These are phyloP conservation scores for Didymella pinodella DNA, from an alignment of 2,329 filamentous ascomycete species.

Conservation along the genomic window DNA sequence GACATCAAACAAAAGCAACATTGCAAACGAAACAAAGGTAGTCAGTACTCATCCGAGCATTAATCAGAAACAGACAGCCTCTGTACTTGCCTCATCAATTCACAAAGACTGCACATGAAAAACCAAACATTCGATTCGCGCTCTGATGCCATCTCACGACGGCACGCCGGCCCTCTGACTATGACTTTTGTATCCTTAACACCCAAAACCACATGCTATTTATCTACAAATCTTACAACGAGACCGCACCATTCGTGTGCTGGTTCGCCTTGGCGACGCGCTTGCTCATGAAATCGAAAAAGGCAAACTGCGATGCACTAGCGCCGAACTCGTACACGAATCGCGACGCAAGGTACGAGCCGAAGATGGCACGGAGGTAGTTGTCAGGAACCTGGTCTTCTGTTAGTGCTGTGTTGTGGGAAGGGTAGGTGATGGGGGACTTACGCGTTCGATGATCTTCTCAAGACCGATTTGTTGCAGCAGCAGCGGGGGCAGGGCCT, in stretches of 20 bases:
- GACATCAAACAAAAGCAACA: too few species aligned
- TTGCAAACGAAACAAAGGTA: too few species aligned
- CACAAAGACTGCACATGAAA: background rate
- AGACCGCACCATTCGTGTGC: slow-evolving; percentile 6
- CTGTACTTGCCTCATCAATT: background rate
- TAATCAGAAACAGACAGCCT: background rate
- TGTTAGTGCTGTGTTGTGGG: too few species aligned
- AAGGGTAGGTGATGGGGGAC: slow-evolving; percentile 37
- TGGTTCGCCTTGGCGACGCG: slow-evolving; percentile 51
- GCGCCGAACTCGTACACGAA: slow-evolving; percentile 97
- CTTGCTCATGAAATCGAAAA: slow-evolving; percentile 83
- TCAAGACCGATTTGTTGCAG: slow-evolving; percentile 91
- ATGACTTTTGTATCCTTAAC: slow-evolving; percentile 1
- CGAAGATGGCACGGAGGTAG: slow-evolving; percentile 94
- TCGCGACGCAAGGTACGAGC: slow-evolving; percentile 90
- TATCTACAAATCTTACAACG: background rate
- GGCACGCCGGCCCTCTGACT: background rate
- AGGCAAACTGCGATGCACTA: slow-evolving; percentile 92
- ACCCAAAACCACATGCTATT: background rate
- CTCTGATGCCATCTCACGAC: background rate
- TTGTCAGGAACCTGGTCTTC: slow-evolving; percentile 74
- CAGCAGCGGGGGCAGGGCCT: slow-evolving; percentile 85
- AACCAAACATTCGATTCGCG: background rate
- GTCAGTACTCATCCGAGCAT: too few species aligned
- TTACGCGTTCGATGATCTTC: slow-evolving; percentile 79